Percentiles rank a stretch among this genome's conserved stretches.
phyloP scores from a whole-genome alignment of 352 stramenopile species.

The Phytophthora colocasiae region DNA sequence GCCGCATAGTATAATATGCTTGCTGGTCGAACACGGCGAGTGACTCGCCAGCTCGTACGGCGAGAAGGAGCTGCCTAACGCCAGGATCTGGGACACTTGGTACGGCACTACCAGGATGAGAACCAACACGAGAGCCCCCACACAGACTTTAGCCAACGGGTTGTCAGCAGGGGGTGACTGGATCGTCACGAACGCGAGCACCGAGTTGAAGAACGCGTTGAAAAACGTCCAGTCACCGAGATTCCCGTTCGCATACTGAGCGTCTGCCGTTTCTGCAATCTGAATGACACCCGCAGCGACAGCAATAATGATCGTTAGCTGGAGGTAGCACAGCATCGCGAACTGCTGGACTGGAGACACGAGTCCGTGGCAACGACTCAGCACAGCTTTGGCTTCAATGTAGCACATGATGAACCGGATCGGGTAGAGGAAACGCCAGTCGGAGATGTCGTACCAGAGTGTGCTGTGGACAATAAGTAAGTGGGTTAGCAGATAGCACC shows the following conservation, averaged over 20 bases:
- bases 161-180: constrained; percentile 85
- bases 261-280: constrained; percentile 79
- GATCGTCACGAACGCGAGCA: constrained; percentile 87
- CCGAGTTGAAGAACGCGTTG: constrained; percentile 88
- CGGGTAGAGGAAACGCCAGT: constrained; percentile 85
- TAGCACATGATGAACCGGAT: constrained; percentile 86
- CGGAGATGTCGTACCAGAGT: constrained; percentile 69
- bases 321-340: constrained; percentile 78
- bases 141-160: constrained; percentile 75
- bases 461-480: constrained; percentile 44
- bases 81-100: constrained; percentile 78
- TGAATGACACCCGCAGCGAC: constrained; percentile 82
- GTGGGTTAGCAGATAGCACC: neutral
- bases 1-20: constrained; percentile 82
- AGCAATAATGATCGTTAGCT: constrained; percentile 80
- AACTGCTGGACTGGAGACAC: constrained; percentile 85
- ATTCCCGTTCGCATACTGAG: constrained; percentile 44
- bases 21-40: constrained; percentile 58
- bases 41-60: constrained; percentile 71
- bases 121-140: constrained; percentile 79
- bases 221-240: constrained; percentile 87
- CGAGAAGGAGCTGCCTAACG: constrained; percentile 79
- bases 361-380: constrained; percentile 78
- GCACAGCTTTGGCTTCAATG: constrained; percentile 70
- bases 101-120: constrained; percentile 87